Base-by-base conservation (phyloP, 2,329 filamentous ascomycete genomes). In the Trichoderma cornu-damae region DNA sequence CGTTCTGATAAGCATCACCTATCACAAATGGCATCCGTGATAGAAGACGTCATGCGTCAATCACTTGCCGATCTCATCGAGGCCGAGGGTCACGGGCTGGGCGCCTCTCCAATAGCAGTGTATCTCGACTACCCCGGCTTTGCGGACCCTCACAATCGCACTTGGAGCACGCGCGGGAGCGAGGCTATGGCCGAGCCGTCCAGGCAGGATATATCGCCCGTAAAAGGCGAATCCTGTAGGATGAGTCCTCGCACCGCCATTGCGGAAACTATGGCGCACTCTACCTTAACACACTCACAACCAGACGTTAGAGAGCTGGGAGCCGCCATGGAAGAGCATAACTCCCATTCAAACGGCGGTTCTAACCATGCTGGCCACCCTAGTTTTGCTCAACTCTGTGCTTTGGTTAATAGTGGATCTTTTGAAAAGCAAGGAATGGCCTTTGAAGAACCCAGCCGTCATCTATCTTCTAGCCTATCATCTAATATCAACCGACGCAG, bases 41-140 rank as follows among this genome's bases (percentile, higher is more conserved):
- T 49, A 26, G 44, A 48, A 48, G 53, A 57, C 53, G 53, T 57
- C 53, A 57, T 57, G 18, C 43, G 26, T 35, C 46, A 48, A 34
- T 57, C 53, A 34, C 28, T 35, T 14, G 37, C 43, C 16, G 53
- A 57, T 57, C 44, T 48, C 8, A 40, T 40, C 34, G 44, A 49
- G 16, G 32, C 44, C 18, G 53, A 42, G 53, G 34, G 53, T 57
- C 53, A 57, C 43, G 46, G 43, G 53, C 37, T 24, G 3, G 44
- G 22, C 11, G 32, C 35, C 28, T 43, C 35, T 49, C 53, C 53
- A 48, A 57, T 49, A 4, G 53, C 44, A 32, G 20, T 14, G 12
- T 14, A 22, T n/a, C 30, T 43, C 26, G 35, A 35, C 28, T 49
- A 49, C 53, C 53, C 53, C 32, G n/a, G 53, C 44, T 42, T 47